These are phyloP conservation scores for Stellera chamaejasme DNA, from an alignment of 345 rosid species.

Conservation along the genomic window DNA sequence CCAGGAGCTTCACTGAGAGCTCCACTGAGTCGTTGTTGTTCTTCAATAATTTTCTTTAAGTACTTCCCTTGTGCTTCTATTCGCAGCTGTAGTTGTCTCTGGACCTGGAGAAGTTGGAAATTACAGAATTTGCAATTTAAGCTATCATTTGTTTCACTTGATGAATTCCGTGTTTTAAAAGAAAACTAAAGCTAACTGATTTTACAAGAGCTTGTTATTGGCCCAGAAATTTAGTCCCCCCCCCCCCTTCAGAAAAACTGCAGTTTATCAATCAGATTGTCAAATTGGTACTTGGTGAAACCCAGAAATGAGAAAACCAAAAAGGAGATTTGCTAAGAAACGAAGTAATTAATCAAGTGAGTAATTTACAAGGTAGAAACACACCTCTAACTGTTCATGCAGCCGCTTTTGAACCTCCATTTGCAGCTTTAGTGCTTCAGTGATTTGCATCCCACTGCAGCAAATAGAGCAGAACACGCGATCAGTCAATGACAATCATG, in stretches of 20 bases:
- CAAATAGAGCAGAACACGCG: neutral
- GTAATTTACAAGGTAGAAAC: constrained; percentile 20
- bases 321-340: no score
- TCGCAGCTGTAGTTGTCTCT: constrained; percentile 90
- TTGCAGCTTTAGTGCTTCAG: constrained; percentile 96
- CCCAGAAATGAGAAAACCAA: no score
- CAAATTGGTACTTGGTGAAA: no score
- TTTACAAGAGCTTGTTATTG: no score
- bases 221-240: no score
- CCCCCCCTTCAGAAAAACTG: no score
- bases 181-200: no score
- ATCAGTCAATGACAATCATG: neutral
- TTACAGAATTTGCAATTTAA: neutral
- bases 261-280: no score
- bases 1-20: constrained; percentile 49
- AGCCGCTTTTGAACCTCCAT: constrained; percentile 97
- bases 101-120: constrained; percentile 49
- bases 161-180: no score
- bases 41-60: constrained; percentile 96
- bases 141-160: neutral
- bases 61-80: constrained; percentile 98
- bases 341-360: neutral
- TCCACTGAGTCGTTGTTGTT: constrained; percentile 85
- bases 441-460: constrained; percentile 93
- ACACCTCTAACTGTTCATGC: constrained; percentile 95